These are phyloP conservation scores for Didymella glomerata DNA, from an alignment of 2,329 filamentous ascomycete genomes.

Conservation along the genomic window DNA sequence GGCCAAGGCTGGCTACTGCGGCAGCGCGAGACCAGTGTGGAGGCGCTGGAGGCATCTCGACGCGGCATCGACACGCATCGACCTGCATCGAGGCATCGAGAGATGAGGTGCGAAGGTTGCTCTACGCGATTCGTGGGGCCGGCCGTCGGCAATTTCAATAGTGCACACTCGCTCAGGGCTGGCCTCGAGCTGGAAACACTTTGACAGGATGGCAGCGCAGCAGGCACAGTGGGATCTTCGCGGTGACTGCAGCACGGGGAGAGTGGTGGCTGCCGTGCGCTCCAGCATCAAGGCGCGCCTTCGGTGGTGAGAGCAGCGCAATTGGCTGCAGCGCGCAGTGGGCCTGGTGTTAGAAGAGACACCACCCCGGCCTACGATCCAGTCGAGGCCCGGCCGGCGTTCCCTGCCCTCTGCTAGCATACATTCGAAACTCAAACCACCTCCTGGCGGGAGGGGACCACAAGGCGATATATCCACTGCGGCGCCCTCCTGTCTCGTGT, in stretches of 20 bases:
- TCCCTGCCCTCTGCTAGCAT: slow-evolving; percentile 16
- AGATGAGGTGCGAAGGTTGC: slow-evolving; percentile 8
- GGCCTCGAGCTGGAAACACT: slow-evolving; percentile 2
- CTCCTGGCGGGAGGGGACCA: slow-evolving; percentile 23
- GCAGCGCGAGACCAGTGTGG: slow-evolving; percentile 11
- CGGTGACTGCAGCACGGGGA: slow-evolving; percentile 16
- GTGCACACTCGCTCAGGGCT: neutral
- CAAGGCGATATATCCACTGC: slow-evolving; percentile 21
- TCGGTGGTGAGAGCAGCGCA: neutral
- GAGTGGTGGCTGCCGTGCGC: slow-evolving; percentile 16
- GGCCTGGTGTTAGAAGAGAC: slow-evolving; percentile 1
- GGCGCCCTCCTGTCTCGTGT: slow-evolving; percentile 18
- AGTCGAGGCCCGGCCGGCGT: slow-evolving; percentile 13
- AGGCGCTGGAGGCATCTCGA: slow-evolving; percentile 18
- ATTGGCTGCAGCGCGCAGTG: slow-evolving; percentile 13
- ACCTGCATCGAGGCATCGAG: slow-evolving; percentile 14
- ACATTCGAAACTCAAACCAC: slow-evolving; percentile 23
- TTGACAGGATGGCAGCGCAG: slow-evolving; percentile 7
- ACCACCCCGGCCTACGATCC: slow-evolving; percentile 8
- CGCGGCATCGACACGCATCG: slow-evolving; percentile 13
- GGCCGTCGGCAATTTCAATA: slow-evolving; percentile 11
- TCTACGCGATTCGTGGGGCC: slow-evolving; percentile 20
- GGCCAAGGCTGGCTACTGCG: slow-evolving; percentile 17
- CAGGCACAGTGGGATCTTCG: neutral
- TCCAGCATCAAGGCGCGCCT: neutral